Evolutionary conservation across 1,284 basidiomycete species (phyloP), one percentile per base, ranked within the genome.

Genomic region (Malassezia caprae): DNA sequence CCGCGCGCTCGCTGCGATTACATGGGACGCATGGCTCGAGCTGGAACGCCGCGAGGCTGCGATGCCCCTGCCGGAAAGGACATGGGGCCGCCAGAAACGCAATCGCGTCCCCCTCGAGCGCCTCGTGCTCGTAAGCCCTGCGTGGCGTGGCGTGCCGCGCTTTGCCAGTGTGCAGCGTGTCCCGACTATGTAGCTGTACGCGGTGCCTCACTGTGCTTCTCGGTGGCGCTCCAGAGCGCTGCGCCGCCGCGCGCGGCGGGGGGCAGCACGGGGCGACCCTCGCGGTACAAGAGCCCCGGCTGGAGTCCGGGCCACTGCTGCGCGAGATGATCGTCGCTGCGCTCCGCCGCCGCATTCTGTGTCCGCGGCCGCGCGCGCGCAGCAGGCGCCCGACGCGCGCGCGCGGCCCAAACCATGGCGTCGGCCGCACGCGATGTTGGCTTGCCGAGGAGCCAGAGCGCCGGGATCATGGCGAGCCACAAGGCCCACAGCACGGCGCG

Each of bases 361-460:
- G 30, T 21, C 4, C 2, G 34, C 4, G 21, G 26, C 8, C 39
- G 30, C 3, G 32, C 24, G 43, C 21, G 31, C 15, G 35, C 17
- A 17, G 46, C 35, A 1, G 54, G 32, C 31, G 63, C 63, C 13
- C 65, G 24, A 3, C 59, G 56, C 1, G 62, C 46, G 6, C 56
- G 55, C 0, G 54, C 47, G 2, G 55, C 60, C 67, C 67, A 69
- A 1, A 65, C 54, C 1, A 63, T 39, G 6, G 58, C 56, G n/a
- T 67, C 51, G 4, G 63, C 59, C 6, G 63, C 63, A 0, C 54
- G 58, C 1, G 61, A 58, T 1, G 67, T 61, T 3, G 58, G 56
- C 35, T 65, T 64, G 24, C 48, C 47, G 10, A 69, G 30, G 5
- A 69, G 40, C 67, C 67, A 69, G 2, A 65, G 42, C 4, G 65